Evolutionary conservation across 106 monocot species (phyloP).

Genomic region (Agapanthus africanus): DNA sequence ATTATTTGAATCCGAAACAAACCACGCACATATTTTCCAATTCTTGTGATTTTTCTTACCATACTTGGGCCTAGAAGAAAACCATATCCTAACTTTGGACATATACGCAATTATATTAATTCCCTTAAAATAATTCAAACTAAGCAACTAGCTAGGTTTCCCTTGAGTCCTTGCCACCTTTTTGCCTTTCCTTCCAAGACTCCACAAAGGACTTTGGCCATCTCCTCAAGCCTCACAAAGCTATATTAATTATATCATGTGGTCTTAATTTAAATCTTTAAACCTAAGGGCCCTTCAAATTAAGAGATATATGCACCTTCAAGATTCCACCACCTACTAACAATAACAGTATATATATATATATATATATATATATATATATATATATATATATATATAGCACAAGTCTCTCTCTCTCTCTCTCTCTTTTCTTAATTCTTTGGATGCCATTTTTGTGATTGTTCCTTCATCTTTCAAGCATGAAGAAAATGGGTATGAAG

Average conservation of each 20-base stretch:
- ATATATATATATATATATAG: background rate
- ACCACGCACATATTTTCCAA: too few species aligned
- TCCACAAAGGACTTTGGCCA: background rate
- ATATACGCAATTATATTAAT: background rate
- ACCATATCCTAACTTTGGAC: background rate
- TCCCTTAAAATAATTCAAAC: background rate
- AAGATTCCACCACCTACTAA: background rate
- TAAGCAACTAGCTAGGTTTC: constrained; percentile 1
- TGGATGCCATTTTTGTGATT: background rate
- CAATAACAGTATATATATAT: too few species aligned
- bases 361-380: background rate
- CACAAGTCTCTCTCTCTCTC: background rate
- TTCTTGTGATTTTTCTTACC: background rate
- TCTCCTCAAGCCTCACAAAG: constrained; percentile 7
- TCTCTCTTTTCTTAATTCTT: background rate
- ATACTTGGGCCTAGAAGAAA: background rate
- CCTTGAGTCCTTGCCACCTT: constrained; percentile 15
- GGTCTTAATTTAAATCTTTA: constrained; percentile 7
- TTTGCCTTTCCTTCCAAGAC: constrained; percentile 14
- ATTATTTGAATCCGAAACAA: too few species aligned
- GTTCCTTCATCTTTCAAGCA: background rate
- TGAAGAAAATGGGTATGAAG: constrained; percentile 17
- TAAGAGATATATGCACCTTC: background rate
- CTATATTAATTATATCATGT: background rate
- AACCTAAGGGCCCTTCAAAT: background rate